Conservation (phyloP, 2,329 filamentous ascomycete species). For the Cercospora citrullina region DNA sequence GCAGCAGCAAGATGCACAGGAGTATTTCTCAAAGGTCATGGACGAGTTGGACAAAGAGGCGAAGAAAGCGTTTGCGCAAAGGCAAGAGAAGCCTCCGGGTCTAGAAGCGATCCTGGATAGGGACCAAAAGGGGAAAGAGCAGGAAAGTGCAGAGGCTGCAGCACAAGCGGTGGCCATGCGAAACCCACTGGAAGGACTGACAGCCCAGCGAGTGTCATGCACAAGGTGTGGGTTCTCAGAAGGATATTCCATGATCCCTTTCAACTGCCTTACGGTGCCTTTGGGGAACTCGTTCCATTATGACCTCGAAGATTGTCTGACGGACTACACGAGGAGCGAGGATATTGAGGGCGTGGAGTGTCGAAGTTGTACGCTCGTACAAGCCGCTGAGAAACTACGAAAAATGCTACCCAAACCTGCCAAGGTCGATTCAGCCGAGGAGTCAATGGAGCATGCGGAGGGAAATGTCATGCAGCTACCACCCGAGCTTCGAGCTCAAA, state of each 20-base stretch:
- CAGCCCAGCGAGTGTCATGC: conserved; percentile 87
- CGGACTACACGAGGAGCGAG: conserved; percentile 82
- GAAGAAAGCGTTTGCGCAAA: conserved; percentile 38
- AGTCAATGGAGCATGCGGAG: background rate
- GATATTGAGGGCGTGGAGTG: conserved; percentile 88
- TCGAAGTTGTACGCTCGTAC: conserved; percentile 79
- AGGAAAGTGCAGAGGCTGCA: conserved; percentile 12
- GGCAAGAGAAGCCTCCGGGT: conserved; percentile 26
- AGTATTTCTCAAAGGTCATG: conserved; percentile 85
- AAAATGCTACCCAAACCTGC: conserved; percentile 41
- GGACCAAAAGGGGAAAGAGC: conserved; percentile 15
- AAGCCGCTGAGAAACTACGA: conserved; percentile 55
- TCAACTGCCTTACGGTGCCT: conserved; percentile 88
- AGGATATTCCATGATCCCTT: conserved; percentile 84
- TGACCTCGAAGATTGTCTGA: conserved; percentile 74
- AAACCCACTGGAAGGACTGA: conserved; percentile 83
- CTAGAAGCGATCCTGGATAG: conserved; percentile 31
- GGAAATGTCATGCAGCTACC: conserved; percentile 38
- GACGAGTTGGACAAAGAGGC: conserved; percentile 60
- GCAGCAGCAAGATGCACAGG: conserved; percentile 96
- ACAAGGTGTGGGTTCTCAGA: conserved; percentile 82
- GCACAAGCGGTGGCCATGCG: conserved; percentile 35
- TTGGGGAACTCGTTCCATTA: conserved; percentile 67
- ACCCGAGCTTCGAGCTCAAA: conserved; percentile 46
- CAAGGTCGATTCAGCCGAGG: conserved; percentile 21